A percentile compares a stretch with the other conserved stretches of the same genome.
phyloP scores from a whole-genome alignment of 2,329 filamentous ascomycete genomes.

The Tolypocladium guangdongense region DNA sequence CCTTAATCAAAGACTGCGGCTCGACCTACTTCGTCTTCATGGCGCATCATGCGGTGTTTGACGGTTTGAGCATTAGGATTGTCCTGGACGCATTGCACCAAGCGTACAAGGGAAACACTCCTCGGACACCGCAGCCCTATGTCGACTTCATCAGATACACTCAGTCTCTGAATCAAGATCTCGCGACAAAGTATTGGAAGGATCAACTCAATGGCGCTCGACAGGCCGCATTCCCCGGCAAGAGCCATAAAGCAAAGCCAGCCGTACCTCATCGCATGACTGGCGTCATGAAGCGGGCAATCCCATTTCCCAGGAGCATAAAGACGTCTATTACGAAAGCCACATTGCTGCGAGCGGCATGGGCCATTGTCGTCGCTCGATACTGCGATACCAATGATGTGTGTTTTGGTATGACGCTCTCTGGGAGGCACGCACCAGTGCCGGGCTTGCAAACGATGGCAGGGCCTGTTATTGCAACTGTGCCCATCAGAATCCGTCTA shows the following conservation, averaged over 20 bases:
- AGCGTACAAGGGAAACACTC: constrained; percentile 1
- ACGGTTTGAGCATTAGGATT: constrained; percentile 12
- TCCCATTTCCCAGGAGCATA: constrained; percentile 5
- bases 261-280: constrained; percentile 1
- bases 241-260: too few species aligned
- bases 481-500: background rate
- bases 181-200: constrained; percentile 3
- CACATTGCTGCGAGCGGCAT: background rate
- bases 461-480: background rate
- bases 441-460: background rate
- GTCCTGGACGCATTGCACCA: constrained; percentile 2
- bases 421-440: background rate
- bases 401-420: background rate
- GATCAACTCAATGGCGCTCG: constrained; percentile 2
- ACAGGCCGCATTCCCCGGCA: constrained; percentile 1
- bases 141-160: constrained; percentile 1
- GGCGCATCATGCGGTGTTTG: constrained; percentile 15
- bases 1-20: background rate
- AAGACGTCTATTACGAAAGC: background rate
- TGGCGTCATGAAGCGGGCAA: constrained; percentile 9
- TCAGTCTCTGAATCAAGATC: background rate
- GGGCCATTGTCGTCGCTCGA: background rate
- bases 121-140: background rate
- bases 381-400: background rate
- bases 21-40: constrained; percentile 11